Evolutionary conservation across 305 asterid genomes (phyloP).

Genomic region (Plantago coronopus): DNA sequence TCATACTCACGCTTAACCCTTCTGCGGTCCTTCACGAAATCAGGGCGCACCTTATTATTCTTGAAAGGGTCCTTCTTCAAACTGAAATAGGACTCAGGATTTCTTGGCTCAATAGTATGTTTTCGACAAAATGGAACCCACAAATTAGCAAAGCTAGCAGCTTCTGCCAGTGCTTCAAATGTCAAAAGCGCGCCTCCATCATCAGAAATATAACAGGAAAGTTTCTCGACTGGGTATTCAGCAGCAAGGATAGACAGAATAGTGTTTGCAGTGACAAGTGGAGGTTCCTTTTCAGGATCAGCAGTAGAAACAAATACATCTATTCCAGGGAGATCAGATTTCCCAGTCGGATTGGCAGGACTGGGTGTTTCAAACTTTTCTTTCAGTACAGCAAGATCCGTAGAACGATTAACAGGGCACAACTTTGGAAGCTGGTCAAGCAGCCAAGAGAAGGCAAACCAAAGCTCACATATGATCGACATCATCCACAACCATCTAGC

Average conservation of each 20-base stretch:
- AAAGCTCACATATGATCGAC: conserved; percentile 27
- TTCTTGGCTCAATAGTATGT: conserved; percentile 28
- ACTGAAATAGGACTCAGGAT: conserved; percentile 27
- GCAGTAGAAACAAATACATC: conserved; percentile 33
- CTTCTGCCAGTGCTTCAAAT: conserved; percentile 34
- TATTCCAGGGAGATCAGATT: conserved; percentile 30
- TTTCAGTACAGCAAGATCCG: conserved; percentile 26
- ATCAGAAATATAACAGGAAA: conserved; percentile 29
- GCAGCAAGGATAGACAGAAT: conserved; percentile 33
- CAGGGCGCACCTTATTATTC: conserved; percentile 25
- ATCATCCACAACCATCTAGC: conserved; percentile 33
- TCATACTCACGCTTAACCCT: conserved; percentile 95
- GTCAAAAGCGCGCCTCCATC: conserved; percentile 33
- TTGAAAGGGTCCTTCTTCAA: conserved; percentile 25
- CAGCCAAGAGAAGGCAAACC: conserved; percentile 33
- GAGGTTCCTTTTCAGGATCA: conserved; percentile 33
- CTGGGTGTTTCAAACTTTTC: conserved; percentile 27
- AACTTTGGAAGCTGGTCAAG: conserved; percentile 30
- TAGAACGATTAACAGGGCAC: conserved; percentile 29
- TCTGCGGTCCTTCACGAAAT: conserved; percentile 68
- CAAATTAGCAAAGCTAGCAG: conserved; percentile 30
- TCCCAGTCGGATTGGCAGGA: conserved; percentile 26
- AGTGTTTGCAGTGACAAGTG: conserved; percentile 29
- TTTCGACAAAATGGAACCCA: conserved; percentile 32
- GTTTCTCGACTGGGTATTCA: conserved; percentile 31